Evolutionary conservation across 257 asterid species (phyloP).

Genomic region (Rhazya stricta): DNA sequence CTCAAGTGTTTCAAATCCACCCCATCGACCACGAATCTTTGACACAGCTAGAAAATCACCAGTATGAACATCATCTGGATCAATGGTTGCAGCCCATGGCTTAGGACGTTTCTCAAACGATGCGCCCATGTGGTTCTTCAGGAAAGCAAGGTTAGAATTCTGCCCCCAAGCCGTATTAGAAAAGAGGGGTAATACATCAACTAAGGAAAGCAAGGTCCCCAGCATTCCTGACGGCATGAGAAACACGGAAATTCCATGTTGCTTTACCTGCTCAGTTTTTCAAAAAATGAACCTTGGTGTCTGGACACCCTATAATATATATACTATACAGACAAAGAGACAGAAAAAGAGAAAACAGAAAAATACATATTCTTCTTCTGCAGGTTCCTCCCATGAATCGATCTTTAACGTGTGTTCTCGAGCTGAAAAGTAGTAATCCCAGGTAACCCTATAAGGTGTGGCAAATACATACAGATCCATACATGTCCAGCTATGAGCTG

Average conservation of each 20-base stretch:
- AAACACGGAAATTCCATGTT: conserved; percentile 91
- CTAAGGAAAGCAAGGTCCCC: conserved; percentile 87
- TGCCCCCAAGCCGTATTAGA: conserved; percentile 98
- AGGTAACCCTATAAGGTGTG: conserved; percentile 91
- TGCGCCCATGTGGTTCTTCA: conserved; percentile 95
- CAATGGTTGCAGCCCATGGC: conserved; percentile 60
- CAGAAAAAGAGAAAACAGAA: background rate
- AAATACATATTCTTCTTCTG: conserved; percentile 86
- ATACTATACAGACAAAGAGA: background rate
- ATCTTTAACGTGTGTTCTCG: conserved; percentile 69
- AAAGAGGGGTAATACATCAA: conserved; percentile 91
- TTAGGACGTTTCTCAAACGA: conserved; percentile 67
- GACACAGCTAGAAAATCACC: conserved; percentile 97
- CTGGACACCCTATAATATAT: conserved; percentile 1
- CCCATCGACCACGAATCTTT: conserved; percentile 99
- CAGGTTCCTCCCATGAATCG: conserved; percentile 95
- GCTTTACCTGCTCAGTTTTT: conserved; percentile 66
- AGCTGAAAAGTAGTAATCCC: conserved; percentile 93
- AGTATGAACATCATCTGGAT: conserved; percentile 81
- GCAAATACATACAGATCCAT: conserved; percentile 99
- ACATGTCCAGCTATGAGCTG: conserved; percentile 99
- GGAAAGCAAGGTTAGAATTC: conserved; percentile 85
- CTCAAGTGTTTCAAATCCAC: conserved; percentile 99
- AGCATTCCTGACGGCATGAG: conserved; percentile 99
- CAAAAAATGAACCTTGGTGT: background rate